Evolutionary conservation across 306 rosid species (phyloP).

Genomic region (Quercus rubra): DNA sequence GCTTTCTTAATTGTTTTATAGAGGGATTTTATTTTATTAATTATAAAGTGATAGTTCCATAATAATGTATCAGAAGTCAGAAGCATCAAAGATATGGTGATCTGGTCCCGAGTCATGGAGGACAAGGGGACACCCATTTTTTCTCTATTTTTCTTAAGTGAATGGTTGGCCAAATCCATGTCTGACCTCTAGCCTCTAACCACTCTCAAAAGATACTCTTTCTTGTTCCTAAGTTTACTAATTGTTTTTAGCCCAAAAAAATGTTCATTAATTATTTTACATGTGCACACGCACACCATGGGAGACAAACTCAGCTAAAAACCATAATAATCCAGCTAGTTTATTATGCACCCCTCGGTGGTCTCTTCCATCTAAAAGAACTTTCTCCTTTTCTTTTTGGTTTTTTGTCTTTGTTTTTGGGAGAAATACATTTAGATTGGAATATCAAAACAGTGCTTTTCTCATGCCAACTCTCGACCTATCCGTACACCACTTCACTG

Average conservation of each 20-base stretch:
- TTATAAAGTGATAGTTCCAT: neutral
- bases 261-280: neutral
- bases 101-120: conserved; percentile 4
- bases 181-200: conserved; percentile 27
- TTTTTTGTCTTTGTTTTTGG: no score
- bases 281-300: neutral
- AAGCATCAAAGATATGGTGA: neutral
- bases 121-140: conserved; percentile 6
- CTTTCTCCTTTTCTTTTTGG: no score
- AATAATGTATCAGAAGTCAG: neutral
- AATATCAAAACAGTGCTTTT: no score
- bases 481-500: no score
- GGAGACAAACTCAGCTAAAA: neutral
- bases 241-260: neutral
- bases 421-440: no score
- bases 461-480: no score
- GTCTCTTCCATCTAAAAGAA: no score
- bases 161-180: conserved; percentile 47
- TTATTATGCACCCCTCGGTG: no score
- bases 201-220: conserved; percentile 15
- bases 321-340: neutral
- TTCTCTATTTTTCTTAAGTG: conserved; percentile 5
- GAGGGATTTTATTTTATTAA: neutral
- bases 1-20: neutral
- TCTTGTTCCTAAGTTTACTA: conserved; percentile 3